Evolutionary conservation across 2,329 filamentous ascomycete genomes (phyloP).

Genomic region (Diplocarpon rosae): DNA sequence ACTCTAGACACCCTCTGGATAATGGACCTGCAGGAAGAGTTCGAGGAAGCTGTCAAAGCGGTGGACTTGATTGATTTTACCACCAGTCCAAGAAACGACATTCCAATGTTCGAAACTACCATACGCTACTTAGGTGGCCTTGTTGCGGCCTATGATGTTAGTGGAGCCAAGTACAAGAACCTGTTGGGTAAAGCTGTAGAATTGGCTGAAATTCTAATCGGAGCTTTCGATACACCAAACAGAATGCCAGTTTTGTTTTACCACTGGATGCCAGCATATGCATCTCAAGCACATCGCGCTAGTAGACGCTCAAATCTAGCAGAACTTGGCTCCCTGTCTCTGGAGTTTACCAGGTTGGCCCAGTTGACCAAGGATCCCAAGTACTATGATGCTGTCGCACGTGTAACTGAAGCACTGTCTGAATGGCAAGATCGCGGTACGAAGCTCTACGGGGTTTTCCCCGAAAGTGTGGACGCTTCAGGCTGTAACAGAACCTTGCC

Average conservation of each 20-base stretch:
- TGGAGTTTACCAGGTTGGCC: constrained; percentile 84
- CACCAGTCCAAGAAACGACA: constrained; percentile 51
- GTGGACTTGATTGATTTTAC: constrained; percentile 76
- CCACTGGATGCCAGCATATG: constrained; percentile 57
- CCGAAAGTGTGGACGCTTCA: constrained; percentile 63
- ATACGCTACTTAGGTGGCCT: constrained; percentile 87
- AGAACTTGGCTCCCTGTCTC: constrained; percentile 54
- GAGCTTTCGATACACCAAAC: constrained; percentile 78
- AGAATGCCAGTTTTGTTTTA: constrained; percentile 82
- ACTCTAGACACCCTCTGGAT: constrained; percentile 78
- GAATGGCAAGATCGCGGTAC: constrained; percentile 55
- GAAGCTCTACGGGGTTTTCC: constrained; percentile 74
- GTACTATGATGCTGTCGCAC: constrained; percentile 83
- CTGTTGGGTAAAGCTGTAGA: constrained; percentile 63
- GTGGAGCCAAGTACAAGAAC: constrained; percentile 54
- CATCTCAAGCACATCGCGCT: constrained; percentile 53
- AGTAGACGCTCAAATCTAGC: constrained; percentile 43
- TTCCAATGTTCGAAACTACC: constrained; percentile 86
- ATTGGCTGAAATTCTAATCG: constrained; percentile 59
- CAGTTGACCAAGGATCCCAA: constrained; percentile 72
- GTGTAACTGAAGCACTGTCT: constrained; percentile 72
- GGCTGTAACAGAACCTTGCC: constrained; percentile 49
- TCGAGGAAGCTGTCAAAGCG: constrained; percentile 62
- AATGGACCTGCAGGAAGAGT: constrained; percentile 68
- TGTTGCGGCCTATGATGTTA: constrained; percentile 77